Base-by-base conservation (phyloP, 2,329 filamentous ascomycete genomes). In the Cladosporium velox region DNA sequence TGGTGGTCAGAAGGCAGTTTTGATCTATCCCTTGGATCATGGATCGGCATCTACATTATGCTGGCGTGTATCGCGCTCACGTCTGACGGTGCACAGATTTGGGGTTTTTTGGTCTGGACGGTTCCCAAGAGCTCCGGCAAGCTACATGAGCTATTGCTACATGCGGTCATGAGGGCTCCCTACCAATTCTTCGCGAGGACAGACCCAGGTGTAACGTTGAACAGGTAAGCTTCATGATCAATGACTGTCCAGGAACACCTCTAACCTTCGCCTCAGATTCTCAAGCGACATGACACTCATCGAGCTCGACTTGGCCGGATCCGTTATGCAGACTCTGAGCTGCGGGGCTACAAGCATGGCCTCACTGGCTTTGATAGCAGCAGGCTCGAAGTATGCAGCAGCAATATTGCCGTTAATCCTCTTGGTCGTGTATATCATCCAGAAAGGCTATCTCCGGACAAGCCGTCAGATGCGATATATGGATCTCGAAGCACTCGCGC, bases 401-500 rank as follows among this genome's bases (percentile, higher is more conserved):
- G 76, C 78, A 1, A 72, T 77, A 0, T 73, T 82, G 49, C 80
- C 81, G 0, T 61, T 74, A 1, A 69, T 71, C 2, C 54, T 63
- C 3, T 24, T 54, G 2, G 62, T 67, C 4, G 67, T 83, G 12
- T 82, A 77, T 67, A 59, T 76, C 41, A 77, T 84, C 11, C 81
- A 84, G 61, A 76, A 73, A 47, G 78, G 79, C 68, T 84, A 84
- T 69, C 78, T 84, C 2, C 77, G 76, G 12, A 84, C 82, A 11
- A 81, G 80, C 12, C 78, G 82, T 1, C 82, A 83, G 67, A 70
- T 84, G 2, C 80, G 85, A 34, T 77, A 85, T 30, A 76, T 87
- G n/a, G 85, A 87, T 72, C 76, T 86, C 0, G 84, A 86, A 71
- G 76, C 79, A 38, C 82, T 82, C 65, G 78, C 79, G 1, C 82